These are phyloP conservation scores for Isabelozyma rhagii DNA, from an alignment of 805 yeast species.

Conservation along the genomic window DNA sequence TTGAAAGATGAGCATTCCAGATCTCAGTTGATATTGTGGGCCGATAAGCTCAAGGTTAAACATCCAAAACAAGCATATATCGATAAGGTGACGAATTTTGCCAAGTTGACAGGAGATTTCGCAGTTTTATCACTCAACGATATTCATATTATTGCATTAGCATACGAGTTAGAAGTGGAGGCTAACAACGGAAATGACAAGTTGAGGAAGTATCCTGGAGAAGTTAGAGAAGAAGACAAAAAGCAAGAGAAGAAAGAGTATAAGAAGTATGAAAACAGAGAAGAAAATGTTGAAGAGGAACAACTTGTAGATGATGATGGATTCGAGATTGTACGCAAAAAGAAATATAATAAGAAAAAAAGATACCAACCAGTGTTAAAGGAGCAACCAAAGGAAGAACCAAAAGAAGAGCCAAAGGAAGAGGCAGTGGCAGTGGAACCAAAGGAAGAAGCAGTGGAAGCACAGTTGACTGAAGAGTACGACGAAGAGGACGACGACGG, in stretches of 20 bases:
- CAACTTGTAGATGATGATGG: conserved; percentile 18
- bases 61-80: conserved; percentile 73
- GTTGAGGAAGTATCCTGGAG: conserved; percentile 73
- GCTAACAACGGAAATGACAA: conserved; percentile 65
- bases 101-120: conserved; percentile 88
- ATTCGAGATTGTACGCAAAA: conserved; percentile 6
- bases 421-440: conserved; percentile 7
- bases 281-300: conserved; percentile 6
- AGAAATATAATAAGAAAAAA: conserved; percentile 5
- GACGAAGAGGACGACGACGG: conserved; percentile 81
- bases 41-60: conserved; percentile 61
- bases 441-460: conserved; percentile 7
- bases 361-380: conserved; percentile 1
- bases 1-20: conserved; percentile 84
- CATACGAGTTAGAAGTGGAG: conserved; percentile 83
- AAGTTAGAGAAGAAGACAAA: conserved; percentile 31
- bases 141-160: conserved; percentile 85
- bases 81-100: conserved; percentile 66
- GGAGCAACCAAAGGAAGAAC: conserved; percentile 10
- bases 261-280: conserved; percentile 4
- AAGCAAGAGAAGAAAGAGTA: conserved; percentile 7
- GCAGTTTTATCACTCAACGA: conserved; percentile 87
- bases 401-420: conserved; percentile 10
- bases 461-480: conserved; percentile 42
- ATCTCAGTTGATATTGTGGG: conserved; percentile 78